These are phyloP conservation scores for Margaritispora aquatica DNA, from an alignment of 495 filamentous ascomycete genomes.

Conservation along the genomic window DNA sequence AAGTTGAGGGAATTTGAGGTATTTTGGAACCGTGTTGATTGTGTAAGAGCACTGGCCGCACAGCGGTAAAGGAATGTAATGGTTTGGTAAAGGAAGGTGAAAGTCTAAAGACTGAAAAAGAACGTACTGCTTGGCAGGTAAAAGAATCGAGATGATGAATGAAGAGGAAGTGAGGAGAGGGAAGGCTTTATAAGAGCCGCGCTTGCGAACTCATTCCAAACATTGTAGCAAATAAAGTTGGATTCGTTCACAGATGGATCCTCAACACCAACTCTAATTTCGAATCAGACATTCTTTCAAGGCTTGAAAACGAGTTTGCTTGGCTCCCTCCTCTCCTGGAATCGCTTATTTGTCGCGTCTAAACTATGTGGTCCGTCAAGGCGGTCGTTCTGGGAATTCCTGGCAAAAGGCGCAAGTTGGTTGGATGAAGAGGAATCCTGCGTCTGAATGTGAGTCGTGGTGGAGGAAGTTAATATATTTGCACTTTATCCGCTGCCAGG, in stretches of 20 bases:
- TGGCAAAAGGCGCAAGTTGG: neutral
- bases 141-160: neutral
- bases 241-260: neutral
- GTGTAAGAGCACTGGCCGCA: neutral
- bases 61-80: neutral
- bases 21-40: neutral
- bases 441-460: neutral
- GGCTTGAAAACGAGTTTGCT: neutral
- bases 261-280: neutral
- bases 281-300: no score
- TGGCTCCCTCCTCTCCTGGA: neutral
- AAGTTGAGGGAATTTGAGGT: neutral
- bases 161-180: neutral
- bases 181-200: neutral
- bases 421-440: neutral
- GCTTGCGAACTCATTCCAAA: neutral
- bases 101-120: neutral
- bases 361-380: neutral
- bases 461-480: neutral
- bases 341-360: neutral
- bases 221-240: neutral
- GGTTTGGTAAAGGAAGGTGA: neutral
- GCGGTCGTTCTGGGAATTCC: neutral
- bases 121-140: slow-evolving; percentile 1
- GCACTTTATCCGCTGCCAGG: neutral